Evolutionary conservation across 164 flowering plant genomes (phyloP), one percentile per base, ranked within the genome.

Genomic region (Vitis rotundifolia): DNA sequence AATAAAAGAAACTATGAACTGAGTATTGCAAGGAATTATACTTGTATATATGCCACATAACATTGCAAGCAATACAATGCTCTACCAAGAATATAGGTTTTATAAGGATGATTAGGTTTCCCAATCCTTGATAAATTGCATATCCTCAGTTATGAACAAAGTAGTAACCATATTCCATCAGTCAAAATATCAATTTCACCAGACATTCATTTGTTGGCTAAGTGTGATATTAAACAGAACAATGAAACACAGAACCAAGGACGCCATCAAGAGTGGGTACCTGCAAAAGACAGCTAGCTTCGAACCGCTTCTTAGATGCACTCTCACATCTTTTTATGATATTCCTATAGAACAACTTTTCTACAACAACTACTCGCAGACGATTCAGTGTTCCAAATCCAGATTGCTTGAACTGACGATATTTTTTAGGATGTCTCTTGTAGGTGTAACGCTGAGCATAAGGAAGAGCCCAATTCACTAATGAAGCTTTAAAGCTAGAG

Each of bases 401-500:
- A 53, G 84, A 76, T 59, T 80, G 80, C 84, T 88, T 88, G 57
- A 89, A 76, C 49, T 82, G 82, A 62, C 26, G 22, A 77, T 93
- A 95, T 67, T 70, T 77, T 52, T 85, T 84, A 18, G 88, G 86
- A 72, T 90, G 93, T 19, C 73, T 10, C 63, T 76, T 72, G 72
- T 68, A 80, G 16, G 93, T 67, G 72, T 93, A 95, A 26, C 97
- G 93, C 65, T 95, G 99, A 50, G 97, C 97, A 80, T 82, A 95
- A 59, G 99, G 99, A 76, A 95, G 93, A 77, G 84, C 83, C 98
- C 97, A 91, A 67, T 84, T 75, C 52, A 95, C 82, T 75, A 95
- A 61, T 52, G 88, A 78, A 67, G 80, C 69, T 79, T 83, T 88
- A 12, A 76, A 78, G 62, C 80, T 75, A 31, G 66, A 58, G 66